phyloP scores from a whole-genome alignment of 495 filamentous ascomycete genomes.

The Penicillium argentinense region DNA sequence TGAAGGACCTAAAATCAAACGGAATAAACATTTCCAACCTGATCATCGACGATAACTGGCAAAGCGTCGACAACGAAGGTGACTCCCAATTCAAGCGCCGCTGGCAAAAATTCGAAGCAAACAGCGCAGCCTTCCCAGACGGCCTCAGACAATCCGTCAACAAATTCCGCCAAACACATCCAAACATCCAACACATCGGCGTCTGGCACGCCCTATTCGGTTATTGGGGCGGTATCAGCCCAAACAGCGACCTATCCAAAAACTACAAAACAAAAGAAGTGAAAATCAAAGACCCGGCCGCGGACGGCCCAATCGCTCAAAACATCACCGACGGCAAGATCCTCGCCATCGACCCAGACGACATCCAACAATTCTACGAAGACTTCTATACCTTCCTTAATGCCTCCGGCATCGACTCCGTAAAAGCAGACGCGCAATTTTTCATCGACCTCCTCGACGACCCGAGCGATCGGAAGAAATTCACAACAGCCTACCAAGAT shows the following conservation, averaged over 20 bases:
- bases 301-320: conserved; percentile 57
- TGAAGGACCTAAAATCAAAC: conserved; percentile 67
- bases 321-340: conserved; percentile 23
- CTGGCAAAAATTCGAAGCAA: conserved; percentile 79
- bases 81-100: conserved; percentile 50
- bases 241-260: conserved; percentile 66
- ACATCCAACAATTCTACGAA: conserved; percentile 74
- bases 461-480: conserved; percentile 62
- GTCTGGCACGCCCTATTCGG: conserved; percentile 97
- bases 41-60: conserved; percentile 98
- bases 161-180: conserved; percentile 66
- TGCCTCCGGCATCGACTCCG: conserved; percentile 68
- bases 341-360: conserved; percentile 70
- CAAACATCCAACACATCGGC: conserved; percentile 76
- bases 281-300: conserved; percentile 50
- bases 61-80: conserved; percentile 66
- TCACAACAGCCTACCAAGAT: conserved; percentile 77
- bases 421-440: conserved; percentile 91
- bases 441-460: conserved; percentile 73
- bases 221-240: conserved; percentile 90
- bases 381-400: conserved; percentile 88
- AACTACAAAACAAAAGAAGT: conserved; percentile 77
- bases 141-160: conserved; percentile 70
- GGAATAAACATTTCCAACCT: conserved; percentile 76
- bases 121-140: conserved; percentile 72